A percentile compares a stretch with the other conserved stretches of the same genome.
Conservation (phyloP, 2,329 filamentous ascomycete genomes). For the Nigrograna mackinnonii region DNA sequence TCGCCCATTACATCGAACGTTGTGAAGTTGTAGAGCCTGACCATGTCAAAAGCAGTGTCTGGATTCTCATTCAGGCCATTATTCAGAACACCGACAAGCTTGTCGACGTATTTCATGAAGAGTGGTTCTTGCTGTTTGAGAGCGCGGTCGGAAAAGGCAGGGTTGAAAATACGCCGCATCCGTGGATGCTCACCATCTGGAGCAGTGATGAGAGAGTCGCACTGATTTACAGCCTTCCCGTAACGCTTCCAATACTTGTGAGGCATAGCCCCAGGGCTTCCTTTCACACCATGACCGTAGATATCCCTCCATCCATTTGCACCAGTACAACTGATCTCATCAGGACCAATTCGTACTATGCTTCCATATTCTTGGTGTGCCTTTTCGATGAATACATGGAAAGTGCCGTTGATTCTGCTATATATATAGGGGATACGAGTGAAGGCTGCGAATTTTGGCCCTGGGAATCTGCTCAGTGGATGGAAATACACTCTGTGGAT, state of each 20-base stretch:
- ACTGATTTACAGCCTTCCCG: slow-evolving; percentile 26
- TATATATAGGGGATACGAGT: slow-evolving; percentile 38
- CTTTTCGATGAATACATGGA: slow-evolving; percentile 20
- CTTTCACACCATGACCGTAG: slow-evolving; percentile 35
- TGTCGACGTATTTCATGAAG: slow-evolving; percentile 44
- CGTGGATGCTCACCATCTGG: slow-evolving; percentile 40
- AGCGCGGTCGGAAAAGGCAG: slow-evolving; percentile 47
- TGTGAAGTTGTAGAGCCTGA: slow-evolving; percentile 35
- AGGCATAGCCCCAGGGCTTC: slow-evolving; percentile 12
- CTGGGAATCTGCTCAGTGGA: slow-evolving; percentile 48
- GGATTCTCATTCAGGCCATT: slow-evolving; percentile 32
- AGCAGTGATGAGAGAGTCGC: slow-evolving; percentile 28
- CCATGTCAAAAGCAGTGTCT: slow-evolving; percentile 35
- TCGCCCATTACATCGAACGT: slow-evolving; percentile 41
- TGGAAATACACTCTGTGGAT: slow-evolving; percentile 45
- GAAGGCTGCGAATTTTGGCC: slow-evolving; percentile 41
- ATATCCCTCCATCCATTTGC: slow-evolving; percentile 40
- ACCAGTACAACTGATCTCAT: slow-evolving; percentile 45
- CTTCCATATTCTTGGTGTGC: slow-evolving; percentile 46
- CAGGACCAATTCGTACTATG: slow-evolving; percentile 44
- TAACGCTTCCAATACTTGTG: slow-evolving; percentile 21
- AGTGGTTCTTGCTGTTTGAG: slow-evolving; percentile 45
- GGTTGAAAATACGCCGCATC: slow-evolving; percentile 42
- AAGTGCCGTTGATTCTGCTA: slow-evolving; percentile 23
- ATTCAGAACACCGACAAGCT: slow-evolving; percentile 43